A percentile compares a stretch with the other conserved stretches of the same genome.
These are phyloP conservation scores for Sporisorium reilianum DNA, from an alignment of 1,284 basidiomycete genomes.

Conservation along the genomic window DNA sequence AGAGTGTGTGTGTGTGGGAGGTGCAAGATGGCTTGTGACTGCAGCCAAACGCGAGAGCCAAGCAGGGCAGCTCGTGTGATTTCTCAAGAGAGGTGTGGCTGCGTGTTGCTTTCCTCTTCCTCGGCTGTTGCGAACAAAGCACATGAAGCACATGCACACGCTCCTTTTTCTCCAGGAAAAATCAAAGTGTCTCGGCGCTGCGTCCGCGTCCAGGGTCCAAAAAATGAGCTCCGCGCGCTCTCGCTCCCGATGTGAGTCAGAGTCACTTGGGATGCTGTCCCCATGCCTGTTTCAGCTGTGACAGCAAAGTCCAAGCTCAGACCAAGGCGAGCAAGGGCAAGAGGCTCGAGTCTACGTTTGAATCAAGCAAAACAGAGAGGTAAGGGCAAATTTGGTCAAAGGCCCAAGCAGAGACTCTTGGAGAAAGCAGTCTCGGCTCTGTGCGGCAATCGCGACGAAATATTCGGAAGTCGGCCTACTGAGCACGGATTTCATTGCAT, in stretches of 20 bases:
- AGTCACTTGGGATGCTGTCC: not conserved
- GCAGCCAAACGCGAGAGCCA: not conserved
- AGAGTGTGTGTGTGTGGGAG: constrained; percentile 2
- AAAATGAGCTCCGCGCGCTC: not conserved
- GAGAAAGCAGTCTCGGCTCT: not conserved
- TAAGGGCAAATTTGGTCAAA: not conserved
- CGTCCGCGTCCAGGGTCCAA: constrained; percentile 7
- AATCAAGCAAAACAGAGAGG: not conserved
- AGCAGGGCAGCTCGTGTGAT: constrained; percentile 24
- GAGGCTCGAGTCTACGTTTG: too few species aligned
- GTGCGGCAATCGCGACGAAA: not conserved
- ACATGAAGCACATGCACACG: not conserved
- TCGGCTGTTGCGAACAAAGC: constrained; percentile 1
- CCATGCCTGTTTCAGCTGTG: too few species aligned
- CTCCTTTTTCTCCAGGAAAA: not conserved
- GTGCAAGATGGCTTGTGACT: not conserved
- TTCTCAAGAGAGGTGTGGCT: constrained; percentile 8
- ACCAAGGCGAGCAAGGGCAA: not conserved
- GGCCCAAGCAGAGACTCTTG: not conserved
- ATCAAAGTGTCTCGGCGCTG: constrained; percentile 1
- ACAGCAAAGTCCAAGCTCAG: not conserved
- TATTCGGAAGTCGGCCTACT: constrained; percentile 9
- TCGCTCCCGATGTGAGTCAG: not conserved
- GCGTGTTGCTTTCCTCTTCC: constrained; percentile 5
- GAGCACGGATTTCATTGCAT: not conserved